Base-by-base conservation (phyloP, 2,329 filamentous ascomycete genomes). In the Venturia aucupariae region DNA sequence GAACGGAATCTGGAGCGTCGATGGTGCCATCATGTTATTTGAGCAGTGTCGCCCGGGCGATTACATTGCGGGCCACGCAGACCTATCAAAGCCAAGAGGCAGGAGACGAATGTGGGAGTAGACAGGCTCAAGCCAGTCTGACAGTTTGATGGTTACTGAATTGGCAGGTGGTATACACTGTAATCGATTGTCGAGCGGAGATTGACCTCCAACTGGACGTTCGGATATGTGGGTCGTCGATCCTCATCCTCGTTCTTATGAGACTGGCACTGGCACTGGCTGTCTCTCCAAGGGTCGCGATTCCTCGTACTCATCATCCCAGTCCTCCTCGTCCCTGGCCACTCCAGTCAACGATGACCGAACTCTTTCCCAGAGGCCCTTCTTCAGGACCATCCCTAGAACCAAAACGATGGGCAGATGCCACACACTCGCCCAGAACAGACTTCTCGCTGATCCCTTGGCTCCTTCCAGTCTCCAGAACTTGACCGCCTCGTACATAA, bases 381-480 rank as follows among this genome's bases (percentile, higher is more conserved):
- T 96, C 83, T 99, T 99, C 76, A 96, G 90, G 64, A 89, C 84
- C 75, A 97, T 87, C 2, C 92, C 93, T 66, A 97, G 79, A 59
- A 97, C 91, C 81, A 99, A 86, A 51, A 97, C 83, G 32, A 88
- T 89, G 0, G 94, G 94, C 60, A 99, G 75, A 77, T 97, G 92
- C 94, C 93, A 97, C 11, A 99, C 91, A 74, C 91, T 96, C 1
- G 94, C 92, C 94, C 94, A 99, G 75, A 99, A 99, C 62, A 99
- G 76, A 0, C 88, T 87, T 64, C 91, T 84, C 2, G 94, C 92
- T 22, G 84, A 90, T 2, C 92, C 92, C 69, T 87, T 86, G 67
- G 88, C 84, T 15, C 93, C 93, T 70, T 91, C 85, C 35, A 84
- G 79, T 67, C 82, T 84, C 87, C 90, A 96, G 77, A 97, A 97